These are phyloP conservation scores for Sporodiniella umbellata DNA, from an alignment of 371 early-diverging fungal species.

Conservation along the genomic window DNA sequence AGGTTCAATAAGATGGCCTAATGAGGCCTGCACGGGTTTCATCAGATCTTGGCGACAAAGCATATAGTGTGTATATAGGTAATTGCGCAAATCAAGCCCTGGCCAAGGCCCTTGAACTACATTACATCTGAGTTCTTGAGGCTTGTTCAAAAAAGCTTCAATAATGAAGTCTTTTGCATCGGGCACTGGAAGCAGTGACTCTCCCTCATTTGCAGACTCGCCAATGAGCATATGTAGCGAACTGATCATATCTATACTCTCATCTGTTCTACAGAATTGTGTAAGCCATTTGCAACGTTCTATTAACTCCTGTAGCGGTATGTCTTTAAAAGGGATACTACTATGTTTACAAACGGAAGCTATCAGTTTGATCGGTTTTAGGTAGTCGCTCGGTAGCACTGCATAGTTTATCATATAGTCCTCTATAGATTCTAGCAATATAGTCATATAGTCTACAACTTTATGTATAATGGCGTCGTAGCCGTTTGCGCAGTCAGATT, in stretches of 20 bases:
- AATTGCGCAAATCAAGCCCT: slow-evolving; percentile 9
- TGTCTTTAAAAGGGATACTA: background rate
- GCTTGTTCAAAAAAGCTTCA: slow-evolving; percentile 1
- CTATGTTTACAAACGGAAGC: background rate
- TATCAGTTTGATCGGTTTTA: background rate
- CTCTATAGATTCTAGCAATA: background rate
- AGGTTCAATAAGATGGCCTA: slow-evolving; percentile 1
- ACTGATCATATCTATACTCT: background rate
- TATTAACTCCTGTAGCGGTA: background rate
- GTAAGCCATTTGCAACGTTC: background rate
- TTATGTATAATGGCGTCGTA: too few species aligned
- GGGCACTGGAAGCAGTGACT: slow-evolving; percentile 4
- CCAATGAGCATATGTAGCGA: background rate
- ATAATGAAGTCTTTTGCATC: background rate
- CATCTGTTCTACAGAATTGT: background rate
- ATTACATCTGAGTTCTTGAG: background rate
- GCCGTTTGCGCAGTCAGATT: too few species aligned
- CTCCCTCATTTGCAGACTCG: background rate
- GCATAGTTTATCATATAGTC: background rate
- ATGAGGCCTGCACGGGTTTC: slow-evolving; percentile 16
- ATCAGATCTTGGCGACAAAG: slow-evolving; percentile 26
- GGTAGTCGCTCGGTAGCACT: background rate
- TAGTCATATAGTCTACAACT: background rate
- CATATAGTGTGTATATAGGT: slow-evolving; percentile 26
- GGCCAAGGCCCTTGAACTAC: slow-evolving; percentile 13